Evolutionary conservation across 352 stramenopile genomes (phyloP), one percentile per base, ranked within the genome.

Genomic region (Elongisporangium anandrum): DNA sequence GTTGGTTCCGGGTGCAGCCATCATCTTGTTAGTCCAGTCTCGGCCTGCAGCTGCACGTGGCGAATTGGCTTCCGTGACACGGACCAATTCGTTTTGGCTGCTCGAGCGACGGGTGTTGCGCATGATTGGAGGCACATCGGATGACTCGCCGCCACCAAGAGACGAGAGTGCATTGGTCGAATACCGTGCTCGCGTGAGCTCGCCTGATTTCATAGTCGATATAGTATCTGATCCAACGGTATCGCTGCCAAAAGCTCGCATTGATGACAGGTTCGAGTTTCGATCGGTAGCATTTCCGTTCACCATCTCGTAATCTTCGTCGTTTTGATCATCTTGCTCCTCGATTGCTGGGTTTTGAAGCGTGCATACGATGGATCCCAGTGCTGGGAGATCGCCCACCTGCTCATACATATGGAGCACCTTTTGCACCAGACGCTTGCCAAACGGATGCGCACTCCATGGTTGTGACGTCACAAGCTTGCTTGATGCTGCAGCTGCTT

Each of bases 361-460:
- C 1, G 77, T 71, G 50, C 84, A 95, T 41, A 91, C 84, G 49
- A 95, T 94, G 1, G 84, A 88, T 22, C 82, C 86, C 19, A 93
- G 64, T 0, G 85, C 74, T 34, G 87, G 80, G 1, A 95, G 62
- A 57, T 95, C 86, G 29, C 86, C 83, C 13, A 72, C 68, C 13
- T 90, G 73, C 58, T 95, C 87, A 60, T 92, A 94, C 70, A 95
- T 88, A 24, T 69, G 56, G 13, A 95, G 63, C 34, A 95, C 63
- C 60, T 90, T 89, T 50, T 87, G 72, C 1, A 95, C 84, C 2
- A 95, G 72, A 19, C 70, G 68, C 34, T 88, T 81, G 10, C 87
- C 87, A 55, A 95, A 87, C 20, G 87, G 87, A 62, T 95, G 87
- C 4, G 83, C 83, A 48, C 71, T 81, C 87, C 87, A 95, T 15